Evolutionary conservation across 2,329 filamentous ascomycete species (phyloP).

Genomic region (Paraconiothyrium sp.): DNA sequence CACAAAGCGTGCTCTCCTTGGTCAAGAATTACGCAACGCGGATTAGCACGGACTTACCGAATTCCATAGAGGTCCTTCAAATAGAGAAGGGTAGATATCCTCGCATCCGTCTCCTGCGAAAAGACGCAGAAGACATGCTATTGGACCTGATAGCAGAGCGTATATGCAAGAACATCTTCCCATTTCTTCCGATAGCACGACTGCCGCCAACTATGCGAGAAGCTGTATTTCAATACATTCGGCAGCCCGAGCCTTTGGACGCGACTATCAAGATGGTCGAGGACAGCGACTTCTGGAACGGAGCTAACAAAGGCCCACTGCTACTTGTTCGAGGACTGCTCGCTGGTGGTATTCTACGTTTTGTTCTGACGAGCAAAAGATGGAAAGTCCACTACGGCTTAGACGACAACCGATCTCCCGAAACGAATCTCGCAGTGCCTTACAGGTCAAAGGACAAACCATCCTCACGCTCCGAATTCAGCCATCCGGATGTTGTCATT

Average conservation of each 20-base stretch:
- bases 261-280: conserved; percentile 40
- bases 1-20: conserved; percentile 63
- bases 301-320: conserved; percentile 47
- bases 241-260: conserved; percentile 37
- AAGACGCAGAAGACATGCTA: conserved; percentile 46
- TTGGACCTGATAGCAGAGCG: conserved; percentile 35
- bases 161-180: conserved; percentile 58
- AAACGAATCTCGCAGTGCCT: conserved; percentile 64
- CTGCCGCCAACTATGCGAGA: conserved; percentile 43
- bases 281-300: conserved; percentile 49
- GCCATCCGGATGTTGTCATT: conserved; percentile 74
- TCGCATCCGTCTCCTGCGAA: conserved; percentile 58
- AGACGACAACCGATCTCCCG: conserved; percentile 60
- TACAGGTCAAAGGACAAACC: conserved; percentile 73
- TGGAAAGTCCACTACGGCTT: conserved; percentile 74
- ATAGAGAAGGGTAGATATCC: conserved; percentile 54
- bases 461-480: conserved; percentile 70
- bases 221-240: conserved; percentile 58
- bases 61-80: conserved; percentile 56
- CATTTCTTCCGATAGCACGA: conserved; percentile 55
- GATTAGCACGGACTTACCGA: conserved; percentile 44
- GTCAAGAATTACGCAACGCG: conserved; percentile 47
- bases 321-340: conserved; percentile 66
- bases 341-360: conserved; percentile 63
- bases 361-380: conserved; percentile 65